Evolutionary conservation across 805 yeast species (phyloP).

Genomic region (Candida tibetensis): DNA sequence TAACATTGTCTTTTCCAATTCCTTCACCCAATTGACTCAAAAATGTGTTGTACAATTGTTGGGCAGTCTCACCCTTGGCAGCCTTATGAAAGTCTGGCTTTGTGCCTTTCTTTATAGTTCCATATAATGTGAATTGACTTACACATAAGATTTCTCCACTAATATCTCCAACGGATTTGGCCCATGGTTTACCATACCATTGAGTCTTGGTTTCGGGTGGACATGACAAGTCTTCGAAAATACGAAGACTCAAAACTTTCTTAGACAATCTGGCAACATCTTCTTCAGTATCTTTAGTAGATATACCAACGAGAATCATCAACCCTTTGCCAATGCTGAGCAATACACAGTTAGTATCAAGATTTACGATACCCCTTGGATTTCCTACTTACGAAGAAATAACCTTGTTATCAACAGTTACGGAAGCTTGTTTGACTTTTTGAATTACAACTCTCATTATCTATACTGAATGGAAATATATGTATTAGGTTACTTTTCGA

Average conservation of each 20-base stretch:
- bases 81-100: conserved; percentile 95
- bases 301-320: conserved; percentile 80
- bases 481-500: background rate
- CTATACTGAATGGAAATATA: background rate
- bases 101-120: conserved; percentile 81
- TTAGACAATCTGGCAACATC: conserved; percentile 69
- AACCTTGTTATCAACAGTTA: conserved; percentile 68
- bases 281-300: conserved; percentile 69
- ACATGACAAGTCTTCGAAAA: conserved; percentile 63
- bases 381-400: conserved; percentile 53
- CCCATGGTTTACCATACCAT: conserved; percentile 74
- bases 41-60: conserved; percentile 52
- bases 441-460: conserved; percentile 93
- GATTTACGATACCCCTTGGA: background rate
- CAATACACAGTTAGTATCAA: background rate
- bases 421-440: conserved; percentile 85
- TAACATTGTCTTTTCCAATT: conserved; percentile 63
- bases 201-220: conserved; percentile 43
- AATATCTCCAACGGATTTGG: conserved; percentile 50
- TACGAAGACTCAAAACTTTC: conserved; percentile 60
- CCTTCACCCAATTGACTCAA: conserved; percentile 44
- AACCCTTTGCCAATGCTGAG: conserved; percentile 63
- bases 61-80: conserved; percentile 68
- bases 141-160: conserved; percentile 78
- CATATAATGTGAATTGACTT: conserved; percentile 90